These are phyloP conservation scores for Aspergillus haitiensis DNA, from an alignment of 495 filamentous ascomycete species.

Conservation along the genomic window DNA sequence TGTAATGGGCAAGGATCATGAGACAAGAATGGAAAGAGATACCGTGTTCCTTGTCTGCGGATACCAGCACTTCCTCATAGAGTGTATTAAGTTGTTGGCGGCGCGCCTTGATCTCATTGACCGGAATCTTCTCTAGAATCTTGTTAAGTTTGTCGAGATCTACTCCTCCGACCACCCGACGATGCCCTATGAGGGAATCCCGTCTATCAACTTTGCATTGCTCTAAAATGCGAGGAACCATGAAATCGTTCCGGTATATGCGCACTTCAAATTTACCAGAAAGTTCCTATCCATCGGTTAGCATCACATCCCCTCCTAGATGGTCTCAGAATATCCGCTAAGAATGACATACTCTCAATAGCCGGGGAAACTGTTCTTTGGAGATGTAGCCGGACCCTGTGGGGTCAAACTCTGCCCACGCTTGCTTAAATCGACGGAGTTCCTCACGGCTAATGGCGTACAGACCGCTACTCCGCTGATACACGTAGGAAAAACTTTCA, in stretches of 20 bases:
- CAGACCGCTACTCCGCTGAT: conserved; percentile 79
- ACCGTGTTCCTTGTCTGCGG: conserved; percentile 80
- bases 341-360: conserved; percentile 67
- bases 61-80: conserved; percentile 95
- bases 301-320: not conserved
- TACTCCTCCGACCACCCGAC: conserved; percentile 65
- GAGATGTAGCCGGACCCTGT: conserved; percentile 86
- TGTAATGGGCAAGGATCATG: conserved; percentile 97
- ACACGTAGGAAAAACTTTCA: conserved; percentile 99
- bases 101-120: conserved; percentile 67
- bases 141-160: conserved; percentile 74
- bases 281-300: conserved; percentile 57
- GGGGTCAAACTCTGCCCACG: conserved; percentile 94
- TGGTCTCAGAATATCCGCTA: not conserved
- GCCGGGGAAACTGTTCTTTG: conserved; percentile 86
- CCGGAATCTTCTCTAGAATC: conserved; percentile 73
- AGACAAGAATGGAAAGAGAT: conserved; percentile 93
- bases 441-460: conserved; percentile 87
- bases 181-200: conserved; percentile 40
- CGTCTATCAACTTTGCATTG: conserved; percentile 64
- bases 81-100: conserved; percentile 83
- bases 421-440: conserved; percentile 94
- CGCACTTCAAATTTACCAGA: conserved; percentile 96
- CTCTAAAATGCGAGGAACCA: conserved; percentile 78
- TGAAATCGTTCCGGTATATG: conserved; percentile 90